Conservation (phyloP, 1,139 yeast genomes). For the Saccharomyces hybrid region DNA sequence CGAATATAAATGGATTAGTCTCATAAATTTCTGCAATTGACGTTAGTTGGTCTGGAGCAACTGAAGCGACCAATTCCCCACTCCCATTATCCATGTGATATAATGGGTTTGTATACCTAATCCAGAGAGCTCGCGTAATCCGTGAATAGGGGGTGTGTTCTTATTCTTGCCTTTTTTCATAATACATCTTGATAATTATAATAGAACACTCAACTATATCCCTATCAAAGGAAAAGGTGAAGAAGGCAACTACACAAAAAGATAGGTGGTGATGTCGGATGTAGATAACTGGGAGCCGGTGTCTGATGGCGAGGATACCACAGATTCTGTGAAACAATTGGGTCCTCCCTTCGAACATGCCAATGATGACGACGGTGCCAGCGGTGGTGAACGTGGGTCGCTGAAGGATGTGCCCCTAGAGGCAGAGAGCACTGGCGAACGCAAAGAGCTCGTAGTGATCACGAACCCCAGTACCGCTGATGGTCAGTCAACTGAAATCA, state of each 20-base stretch:
- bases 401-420: not conserved
- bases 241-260: not conserved
- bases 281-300: slow-evolving; percentile 21
- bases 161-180: not conserved
- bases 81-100: not conserved
- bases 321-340: slow-evolving; percentile 5
- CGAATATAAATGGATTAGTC: not conserved
- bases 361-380: not conserved
- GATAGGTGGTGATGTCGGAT: not conserved
- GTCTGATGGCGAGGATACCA: slow-evolving; percentile 7
- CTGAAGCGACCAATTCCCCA: not conserved
- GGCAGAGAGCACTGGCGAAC: not conserved
- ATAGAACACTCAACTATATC: not conserved
- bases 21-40: not conserved
- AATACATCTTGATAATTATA: not conserved
- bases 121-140: not conserved
- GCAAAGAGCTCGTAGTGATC: not conserved
- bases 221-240: not conserved
- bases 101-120: not conserved
- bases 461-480: not conserved
- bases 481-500: not conserved
- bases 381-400: not conserved
- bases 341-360: not conserved
- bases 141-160: not conserved
- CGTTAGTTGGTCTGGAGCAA: not conserved